These are phyloP conservation scores for Apiospora arundinis DNA, from an alignment of 2,329 filamentous ascomycete genomes.

Conservation along the genomic window DNA sequence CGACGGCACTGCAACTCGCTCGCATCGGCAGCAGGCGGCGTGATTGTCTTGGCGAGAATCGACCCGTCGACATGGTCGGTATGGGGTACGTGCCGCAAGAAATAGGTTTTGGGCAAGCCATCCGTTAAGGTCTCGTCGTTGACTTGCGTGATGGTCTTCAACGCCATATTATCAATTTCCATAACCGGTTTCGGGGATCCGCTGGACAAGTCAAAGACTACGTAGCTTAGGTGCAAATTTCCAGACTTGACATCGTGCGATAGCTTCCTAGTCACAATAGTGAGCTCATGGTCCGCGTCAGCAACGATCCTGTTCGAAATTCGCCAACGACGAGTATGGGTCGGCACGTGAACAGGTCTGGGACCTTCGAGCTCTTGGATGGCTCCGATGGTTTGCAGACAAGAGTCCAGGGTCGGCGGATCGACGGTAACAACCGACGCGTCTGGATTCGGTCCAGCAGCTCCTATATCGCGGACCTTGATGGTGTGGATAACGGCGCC, in stretches of 20 bases:
- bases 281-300: background rate
- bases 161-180: background rate
- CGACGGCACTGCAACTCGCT: background rate
- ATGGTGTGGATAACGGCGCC: background rate
- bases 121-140: background rate
- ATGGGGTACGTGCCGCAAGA: background rate
- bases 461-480: background rate
- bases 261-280: background rate
- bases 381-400: background rate
- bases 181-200: background rate
- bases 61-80: background rate
- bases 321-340: background rate
- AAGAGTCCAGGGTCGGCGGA: constrained; percentile 1
- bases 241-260: background rate
- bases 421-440: background rate
- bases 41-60: background rate
- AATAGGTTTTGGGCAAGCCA: background rate
- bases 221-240: background rate
- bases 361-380: background rate
- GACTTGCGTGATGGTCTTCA: background rate
- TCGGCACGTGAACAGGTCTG: background rate
- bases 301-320: background rate
- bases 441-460: background rate
- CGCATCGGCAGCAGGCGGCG: background rate
- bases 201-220: background rate